Percentiles rank a stretch among this genome's conserved stretches.
These are phyloP conservation scores for Claviceps arundinis DNA, from an alignment of 2,329 filamentous ascomycete genomes.

Conservation along the genomic window DNA sequence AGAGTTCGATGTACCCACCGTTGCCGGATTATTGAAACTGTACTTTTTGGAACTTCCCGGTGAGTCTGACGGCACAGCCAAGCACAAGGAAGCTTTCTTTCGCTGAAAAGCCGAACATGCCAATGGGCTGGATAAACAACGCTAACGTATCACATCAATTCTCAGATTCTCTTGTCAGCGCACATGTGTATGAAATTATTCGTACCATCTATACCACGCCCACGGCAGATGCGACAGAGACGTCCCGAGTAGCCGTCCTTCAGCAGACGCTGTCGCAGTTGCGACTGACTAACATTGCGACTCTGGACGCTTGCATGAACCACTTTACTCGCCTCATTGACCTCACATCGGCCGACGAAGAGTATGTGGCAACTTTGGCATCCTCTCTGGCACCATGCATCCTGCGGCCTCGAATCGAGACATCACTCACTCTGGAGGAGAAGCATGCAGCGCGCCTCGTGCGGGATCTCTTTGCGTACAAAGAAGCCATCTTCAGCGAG, in stretches of 20 bases:
- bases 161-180: slow-evolving; percentile 93
- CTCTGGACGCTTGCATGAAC: slow-evolving; percentile 94
- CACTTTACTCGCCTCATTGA: slow-evolving; percentile 96
- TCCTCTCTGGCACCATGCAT: slow-evolving; percentile 70
- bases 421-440: slow-evolving; percentile 87
- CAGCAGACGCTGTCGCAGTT: slow-evolving; percentile 94
- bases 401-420: slow-evolving; percentile 75
- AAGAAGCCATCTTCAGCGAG: slow-evolving; percentile 89
- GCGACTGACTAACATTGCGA: slow-evolving; percentile 92
- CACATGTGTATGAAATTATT: slow-evolving; percentile 96
- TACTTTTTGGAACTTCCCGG: slow-evolving; percentile 91
- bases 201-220: slow-evolving; percentile 90
- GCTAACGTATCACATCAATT: background rate
- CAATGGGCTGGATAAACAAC: background rate
- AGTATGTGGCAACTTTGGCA: slow-evolving; percentile 64
- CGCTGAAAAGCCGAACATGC: too few species aligned
- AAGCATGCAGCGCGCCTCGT: slow-evolving; percentile 83
- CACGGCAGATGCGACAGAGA: slow-evolving; percentile 60
- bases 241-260: slow-evolving; percentile 73
- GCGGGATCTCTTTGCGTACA: slow-evolving; percentile 83
- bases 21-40: slow-evolving; percentile 83
- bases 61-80: slow-evolving; percentile 30
- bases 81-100: background rate
- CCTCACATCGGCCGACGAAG: slow-evolving; percentile 86
- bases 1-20: slow-evolving; percentile 85